Evolutionary conservation across 1,139 yeast genomes (phyloP).

Genomic region (Yamadazyma buinensis): DNA sequence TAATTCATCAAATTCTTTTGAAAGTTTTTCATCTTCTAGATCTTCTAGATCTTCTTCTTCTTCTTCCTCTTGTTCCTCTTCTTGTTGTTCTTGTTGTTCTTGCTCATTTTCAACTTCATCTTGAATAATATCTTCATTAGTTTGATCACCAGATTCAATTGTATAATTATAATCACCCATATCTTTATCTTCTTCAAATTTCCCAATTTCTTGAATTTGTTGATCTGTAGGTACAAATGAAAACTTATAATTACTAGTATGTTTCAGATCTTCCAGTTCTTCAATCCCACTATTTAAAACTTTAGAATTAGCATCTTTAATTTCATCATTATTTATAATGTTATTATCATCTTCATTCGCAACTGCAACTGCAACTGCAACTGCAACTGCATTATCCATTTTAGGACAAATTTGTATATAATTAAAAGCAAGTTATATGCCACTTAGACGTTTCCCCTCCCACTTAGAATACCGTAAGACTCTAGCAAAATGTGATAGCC

Average conservation of each 20-base stretch:
- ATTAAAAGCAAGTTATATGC: too few relatives aligned
- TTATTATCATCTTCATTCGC: conserved; percentile 1
- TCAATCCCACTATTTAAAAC: background rate
- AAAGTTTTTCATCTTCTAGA: too few relatives aligned
- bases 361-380: background rate
- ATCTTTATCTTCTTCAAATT: too few relatives aligned
- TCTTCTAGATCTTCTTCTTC: too few relatives aligned
- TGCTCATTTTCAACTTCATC: background rate
- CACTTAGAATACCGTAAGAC: too few relatives aligned
- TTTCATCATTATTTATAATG: background rate
- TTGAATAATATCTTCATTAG: background rate
- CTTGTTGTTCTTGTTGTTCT: background rate
- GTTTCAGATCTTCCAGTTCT: background rate
- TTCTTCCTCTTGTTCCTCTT: background rate
- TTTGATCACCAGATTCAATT: background rate
- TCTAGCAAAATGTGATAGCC: too few relatives aligned
- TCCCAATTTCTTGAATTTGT: too few relatives aligned
- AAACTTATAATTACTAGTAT: background rate
- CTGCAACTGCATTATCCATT: conserved; percentile 1
- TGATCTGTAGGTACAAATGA: too few relatives aligned
- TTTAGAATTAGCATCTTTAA: too few relatives aligned
- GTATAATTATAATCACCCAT: background rate
- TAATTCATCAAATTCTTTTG: conserved; percentile 39
- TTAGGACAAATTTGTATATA: conserved; percentile 2
- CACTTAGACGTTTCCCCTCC: too few relatives aligned